Conservation (phyloP, 139 green algal species). For the Haematococcus sp. region DNA sequence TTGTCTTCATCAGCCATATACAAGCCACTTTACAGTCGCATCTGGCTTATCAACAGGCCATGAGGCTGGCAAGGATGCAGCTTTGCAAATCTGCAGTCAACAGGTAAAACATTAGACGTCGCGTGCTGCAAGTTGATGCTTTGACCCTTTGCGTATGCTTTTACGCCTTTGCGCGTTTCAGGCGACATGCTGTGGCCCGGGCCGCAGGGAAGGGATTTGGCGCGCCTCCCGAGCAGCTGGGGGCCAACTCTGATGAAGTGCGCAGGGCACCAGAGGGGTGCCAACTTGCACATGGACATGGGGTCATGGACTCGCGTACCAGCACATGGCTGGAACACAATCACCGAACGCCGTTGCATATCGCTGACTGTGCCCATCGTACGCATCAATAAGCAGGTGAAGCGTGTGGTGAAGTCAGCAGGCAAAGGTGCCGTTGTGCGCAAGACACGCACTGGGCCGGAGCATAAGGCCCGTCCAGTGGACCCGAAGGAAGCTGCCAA, state of each 20-base stretch:
- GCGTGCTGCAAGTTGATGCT: no score
- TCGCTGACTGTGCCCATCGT: neutral
- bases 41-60: no score
- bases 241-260: neutral
- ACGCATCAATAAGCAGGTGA: neutral
- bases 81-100: no score
- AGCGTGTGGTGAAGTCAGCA: neutral
- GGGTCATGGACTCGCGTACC: neutral
- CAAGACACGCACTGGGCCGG: neutral
- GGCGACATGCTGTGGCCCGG: no score
- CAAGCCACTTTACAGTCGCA: no score
- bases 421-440: neutral
- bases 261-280: neutral
- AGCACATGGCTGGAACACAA: neutral
- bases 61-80: no score
- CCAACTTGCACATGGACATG: neutral
- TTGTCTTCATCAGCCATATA: no score
- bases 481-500: neutral
- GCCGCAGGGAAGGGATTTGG: neutral
- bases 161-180: no score
- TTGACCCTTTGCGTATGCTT: no score
- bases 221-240: neutral
- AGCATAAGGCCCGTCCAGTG: neutral
- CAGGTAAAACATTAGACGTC: no score
- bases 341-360: no score